These are phyloP conservation scores for Goffeauzyma gilvescens DNA, from an alignment of 768 basidiomycete species.

Conservation along the genomic window DNA sequence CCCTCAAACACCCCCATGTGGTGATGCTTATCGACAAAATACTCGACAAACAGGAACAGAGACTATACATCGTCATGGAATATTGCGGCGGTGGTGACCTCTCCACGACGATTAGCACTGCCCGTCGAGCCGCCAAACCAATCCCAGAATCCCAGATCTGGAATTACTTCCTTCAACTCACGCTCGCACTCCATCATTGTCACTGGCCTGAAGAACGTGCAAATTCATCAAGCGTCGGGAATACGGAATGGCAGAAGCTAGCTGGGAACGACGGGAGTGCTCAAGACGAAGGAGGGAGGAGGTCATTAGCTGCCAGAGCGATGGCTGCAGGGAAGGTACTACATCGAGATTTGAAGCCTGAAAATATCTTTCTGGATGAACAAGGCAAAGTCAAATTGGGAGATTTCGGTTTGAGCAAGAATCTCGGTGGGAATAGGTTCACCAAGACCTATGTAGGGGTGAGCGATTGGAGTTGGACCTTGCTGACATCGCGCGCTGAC, in stretches of 20 bases:
- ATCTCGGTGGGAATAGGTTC: slow-evolving; percentile 67
- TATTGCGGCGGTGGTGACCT: slow-evolving; percentile 96
- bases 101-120: slow-evolving; percentile 56
- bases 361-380: slow-evolving; percentile 81
- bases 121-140: slow-evolving; percentile 37
- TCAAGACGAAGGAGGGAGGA: slow-evolving; percentile 13
- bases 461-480: slow-evolving; percentile 28
- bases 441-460: slow-evolving; percentile 96
- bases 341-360: slow-evolving; percentile 90
- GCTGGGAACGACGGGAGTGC: too few relatives aligned
- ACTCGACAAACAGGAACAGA: slow-evolving; percentile 74
- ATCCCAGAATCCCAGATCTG: slow-evolving; percentile 86
- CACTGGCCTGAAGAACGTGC: slow-evolving; percentile 58
- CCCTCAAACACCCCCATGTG: slow-evolving; percentile 84
- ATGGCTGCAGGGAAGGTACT: slow-evolving; percentile 41
- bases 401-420: slow-evolving; percentile 90
- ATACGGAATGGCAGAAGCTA: too few relatives aligned
- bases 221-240: too few relatives aligned
- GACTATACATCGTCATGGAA: slow-evolving; percentile 97
- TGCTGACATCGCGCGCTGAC: not conserved
- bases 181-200: slow-evolving; percentile 75
- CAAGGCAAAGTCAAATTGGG: slow-evolving; percentile 78
- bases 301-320: slow-evolving; percentile 5
- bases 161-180: slow-evolving; percentile 86
- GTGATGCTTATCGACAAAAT: slow-evolving; percentile 43